Base-by-base conservation (phyloP, 345 rosid genomes). In the Brassica cretica region DNA sequence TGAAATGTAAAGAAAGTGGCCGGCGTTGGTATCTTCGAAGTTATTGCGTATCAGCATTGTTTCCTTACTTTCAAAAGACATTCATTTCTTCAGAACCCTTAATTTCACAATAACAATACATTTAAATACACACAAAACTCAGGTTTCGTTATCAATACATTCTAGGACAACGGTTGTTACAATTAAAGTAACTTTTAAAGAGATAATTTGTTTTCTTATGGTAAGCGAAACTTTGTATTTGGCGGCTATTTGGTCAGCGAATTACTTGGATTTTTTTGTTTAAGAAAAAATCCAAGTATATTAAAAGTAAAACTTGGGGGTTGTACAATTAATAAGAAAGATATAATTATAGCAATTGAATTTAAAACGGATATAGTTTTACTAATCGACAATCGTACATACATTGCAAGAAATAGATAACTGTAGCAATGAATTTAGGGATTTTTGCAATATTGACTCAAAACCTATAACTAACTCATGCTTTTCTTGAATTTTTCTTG, bases 11-110 rank as follows among this genome's bases (percentile, higher is more conserved):
- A 46, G 72, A 64, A 53, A 78, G 37, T 77, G 61, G 30, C 30
- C 30, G 30, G 27, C 65, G 72, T 78, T 55, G 64, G 30, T 59
- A 72, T 66, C 69, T 53, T 33, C 63, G 11, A 60, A 49, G 67
- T 59, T 49, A 60, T 69, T 65, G 77, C 24, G 71, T 77, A 53
- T 78, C 11, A 68, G 59, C 70, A 73, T 61, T 71, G 73, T 72
- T 60, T 66, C 55, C 30, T 72, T 44, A 15, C 77, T 72, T 78
- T 78, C 39, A 66, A 66, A 59, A 4, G 7, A 58, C 55, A 66
- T 46, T 46, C 15, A 46, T 46, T 46, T 14, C 16, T 46, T 46
- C 16, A 14, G 55, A 46, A 46, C 55, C 16, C n/a, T 46, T 14
- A 46, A 46, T 46, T 46, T 14, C 55, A 41, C 51, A 41, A 41